Evolutionary conservation across 1,284 basidiomycete genomes (phyloP), one percentile per base, ranked within the genome.

Genomic region (Puccinia polysora): DNA sequence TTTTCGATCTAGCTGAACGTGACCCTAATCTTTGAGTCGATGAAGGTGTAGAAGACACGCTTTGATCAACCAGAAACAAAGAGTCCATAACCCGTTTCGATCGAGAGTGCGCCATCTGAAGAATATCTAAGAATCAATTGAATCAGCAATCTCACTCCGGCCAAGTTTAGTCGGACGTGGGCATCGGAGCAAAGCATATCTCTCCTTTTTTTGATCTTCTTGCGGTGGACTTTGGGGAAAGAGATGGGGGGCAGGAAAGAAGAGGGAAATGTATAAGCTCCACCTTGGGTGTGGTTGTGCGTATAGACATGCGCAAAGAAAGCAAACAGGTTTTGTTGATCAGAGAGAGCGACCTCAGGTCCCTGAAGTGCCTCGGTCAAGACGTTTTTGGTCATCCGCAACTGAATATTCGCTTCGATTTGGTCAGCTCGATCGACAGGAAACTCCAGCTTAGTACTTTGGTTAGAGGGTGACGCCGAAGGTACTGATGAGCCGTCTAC

Each of bases 331-430:
- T 91, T 89, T 36, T 92, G 84, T 85, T 94, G 93, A 74, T 86
- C 88, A 28, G 83, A 83, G 71, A 90, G 88, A 0, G 92, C 94
- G 52, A 86, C 86, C 75, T 95, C 91, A 0, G 90, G 84, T 0
- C 96, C 96, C 52, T 91, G 88, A 23, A 89, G 85, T 63, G 88
- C 85, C 81, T 99, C 95, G 15, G 86, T 84, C 58, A 97, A 82
- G 2, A 88, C 86, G 67, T 90, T 87, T 78, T 91, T 88, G 0
- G 92, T 90, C 84, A 96, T 89, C 49, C 93, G 84, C 45, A 98
- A 81, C 79, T 94, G 89, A 65, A 97, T 81, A 30, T 89, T 87
- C 69, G 89, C 83, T 76, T 90, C 89, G 74, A 94, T 89, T 4
- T 84, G 79, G 68, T 91, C 88, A 40, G 85, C 82, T 18, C 82